Evolutionary conservation across 768 basidiomycete genomes (phyloP), one percentile per base, ranked within the genome.

Genomic region (Chalciporus piperatus): DNA sequence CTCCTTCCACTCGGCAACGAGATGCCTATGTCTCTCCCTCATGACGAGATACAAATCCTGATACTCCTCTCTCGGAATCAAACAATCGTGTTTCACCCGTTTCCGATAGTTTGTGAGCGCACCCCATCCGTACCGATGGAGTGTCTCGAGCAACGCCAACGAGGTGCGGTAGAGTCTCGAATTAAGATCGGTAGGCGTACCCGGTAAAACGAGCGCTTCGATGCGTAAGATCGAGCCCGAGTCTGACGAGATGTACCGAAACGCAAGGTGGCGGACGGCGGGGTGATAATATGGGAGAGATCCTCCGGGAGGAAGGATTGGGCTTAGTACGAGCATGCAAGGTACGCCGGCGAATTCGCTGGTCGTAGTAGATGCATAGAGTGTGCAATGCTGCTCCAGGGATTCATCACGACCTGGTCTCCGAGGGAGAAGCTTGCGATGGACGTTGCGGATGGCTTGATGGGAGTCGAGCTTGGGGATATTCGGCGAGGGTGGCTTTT

Each of bases 121-220:
- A 3, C 95, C 94, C 82, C 85, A 90, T n/a, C 89, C 86, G 59
- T 96, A 90, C n/a, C 90, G 81, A 65, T 90, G 87, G 16, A 94
- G 64, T 1, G 88, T 83, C 53, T 93, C 90, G 11, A 97, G 77
- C 20, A 98, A 80, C 0, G 85, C 79, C 19, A 93, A 72, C 30
- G 83, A 84, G 0, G 92, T 97, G 25, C 94, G 82, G 59, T 88
- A 89, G 1, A 96, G 72, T 14, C 95, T 73, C 7, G 83, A 81
- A 54, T 79, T 75, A 0, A 72, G 69, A 58, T 84, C 81, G 0
- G 72, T 72, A 0, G 81, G 72, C 9, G 72, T 69, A 9, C 56
- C 57, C 17, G 79, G 76, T n/a, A 90, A 59, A 12, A 62, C 17
- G 51, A 67, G 56, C 4, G 56, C 63, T 51, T 54, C 41, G 58